Conservation (phyloP, 352 stramenopile species). For the Phytophthora macrochlamydospora region DNA sequence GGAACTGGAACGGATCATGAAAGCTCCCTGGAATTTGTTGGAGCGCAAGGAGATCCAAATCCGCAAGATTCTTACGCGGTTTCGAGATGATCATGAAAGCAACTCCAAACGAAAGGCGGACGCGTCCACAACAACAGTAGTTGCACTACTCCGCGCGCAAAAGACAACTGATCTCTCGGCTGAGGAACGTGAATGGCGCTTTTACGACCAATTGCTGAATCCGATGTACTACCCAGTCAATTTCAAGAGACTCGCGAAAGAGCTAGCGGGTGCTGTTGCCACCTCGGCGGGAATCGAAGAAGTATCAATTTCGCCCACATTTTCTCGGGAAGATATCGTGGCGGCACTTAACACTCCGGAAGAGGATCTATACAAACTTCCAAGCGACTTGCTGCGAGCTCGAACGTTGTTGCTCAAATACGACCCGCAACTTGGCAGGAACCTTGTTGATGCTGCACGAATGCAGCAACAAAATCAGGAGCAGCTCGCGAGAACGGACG, state of each 20-base stretch:
- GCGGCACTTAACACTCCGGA: constrained; percentile 66
- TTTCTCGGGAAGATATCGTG: constrained; percentile 68
- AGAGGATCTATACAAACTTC: constrained; percentile 75
- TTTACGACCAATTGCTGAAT: constrained; percentile 76
- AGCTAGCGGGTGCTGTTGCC: constrained; percentile 6
- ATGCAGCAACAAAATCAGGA: constrained; percentile 43
- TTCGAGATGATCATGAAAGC: constrained; percentile 52
- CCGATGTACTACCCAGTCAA: constrained; percentile 69
- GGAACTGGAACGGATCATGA: constrained; percentile 75
- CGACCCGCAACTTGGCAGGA: constrained; percentile 57
- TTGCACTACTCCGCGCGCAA: constrained; percentile 53
- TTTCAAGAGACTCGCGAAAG: constrained; percentile 46
- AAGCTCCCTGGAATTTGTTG: constrained; percentile 74
- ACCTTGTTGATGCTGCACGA: constrained; percentile 47
- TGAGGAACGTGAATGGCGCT: constrained; percentile 75
- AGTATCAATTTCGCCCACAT: constrained; percentile 33
- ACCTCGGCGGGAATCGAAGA: constrained; percentile 19
- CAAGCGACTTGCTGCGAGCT: constrained; percentile 57
- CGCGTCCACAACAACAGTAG: constrained; percentile 34
- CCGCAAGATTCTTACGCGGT: constrained; percentile 73
- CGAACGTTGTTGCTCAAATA: constrained; percentile 72
- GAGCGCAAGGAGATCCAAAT: constrained; percentile 77
- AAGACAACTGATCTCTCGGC: constrained; percentile 53
- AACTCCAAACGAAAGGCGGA: constrained; percentile 20
- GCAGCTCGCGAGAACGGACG: constrained; percentile 29